A percentile compares a stretch with the other conserved stretches of the same genome.
These are phyloP conservation scores for Zygotorulaspora sp. DNA, from an alignment of 805 yeast genomes.

Conservation along the genomic window DNA sequence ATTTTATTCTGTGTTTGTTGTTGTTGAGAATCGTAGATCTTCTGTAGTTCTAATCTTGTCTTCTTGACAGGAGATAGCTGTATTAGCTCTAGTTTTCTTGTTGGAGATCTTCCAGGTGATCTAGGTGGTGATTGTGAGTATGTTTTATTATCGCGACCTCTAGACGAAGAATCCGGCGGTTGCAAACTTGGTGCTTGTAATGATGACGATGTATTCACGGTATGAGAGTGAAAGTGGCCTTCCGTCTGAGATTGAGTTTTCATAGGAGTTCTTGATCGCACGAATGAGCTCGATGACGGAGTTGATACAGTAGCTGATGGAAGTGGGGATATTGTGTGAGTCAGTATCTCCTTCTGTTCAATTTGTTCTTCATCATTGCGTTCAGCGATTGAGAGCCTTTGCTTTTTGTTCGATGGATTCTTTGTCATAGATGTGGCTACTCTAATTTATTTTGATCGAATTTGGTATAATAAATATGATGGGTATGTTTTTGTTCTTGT, in stretches of 20 bases:
- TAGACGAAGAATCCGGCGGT: constrained; percentile 34
- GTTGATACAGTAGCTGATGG: constrained; percentile 11
- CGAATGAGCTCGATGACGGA: constrained; percentile 1
- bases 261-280: constrained; percentile 24
- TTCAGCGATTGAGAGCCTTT: constrained; percentile 8
- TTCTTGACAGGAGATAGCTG: constrained; percentile 40
- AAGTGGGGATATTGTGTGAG: neutral
- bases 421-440: too few relatives aligned
- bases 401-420: constrained; percentile 23
- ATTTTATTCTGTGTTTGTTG: constrained; percentile 35
- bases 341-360: too few relatives aligned
- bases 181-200: constrained; percentile 29
- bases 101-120: constrained; percentile 37
- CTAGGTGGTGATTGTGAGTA: constrained; percentile 33
- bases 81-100: constrained; percentile 40
- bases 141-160: constrained; percentile 33
- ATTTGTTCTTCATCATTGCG: neutral
- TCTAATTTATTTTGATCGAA: too few relatives aligned
- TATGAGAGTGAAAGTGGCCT: constrained; percentile 28
- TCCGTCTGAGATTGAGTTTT: too few relatives aligned
- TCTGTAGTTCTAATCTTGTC: constrained; percentile 32
- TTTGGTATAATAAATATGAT: too few relatives aligned
- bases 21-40: constrained; percentile 24
- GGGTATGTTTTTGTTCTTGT: too few relatives aligned
- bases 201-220: constrained; percentile 23